A percentile compares a stretch with the other conserved stretches of the same genome.
Conservation (phyloP, 805 yeast species). For the Kazachstania bromeliacearum region DNA sequence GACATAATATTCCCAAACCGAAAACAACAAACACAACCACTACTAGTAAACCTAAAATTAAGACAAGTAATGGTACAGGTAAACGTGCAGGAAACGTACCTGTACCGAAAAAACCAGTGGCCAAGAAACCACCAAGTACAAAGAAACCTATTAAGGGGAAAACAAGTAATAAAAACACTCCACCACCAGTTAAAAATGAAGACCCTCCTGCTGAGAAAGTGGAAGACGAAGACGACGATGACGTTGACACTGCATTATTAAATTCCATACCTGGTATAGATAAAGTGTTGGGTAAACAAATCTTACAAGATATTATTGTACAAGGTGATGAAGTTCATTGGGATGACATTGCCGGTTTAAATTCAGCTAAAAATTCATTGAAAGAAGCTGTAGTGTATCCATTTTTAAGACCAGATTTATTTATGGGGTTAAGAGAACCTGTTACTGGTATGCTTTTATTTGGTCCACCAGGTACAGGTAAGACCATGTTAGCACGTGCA, state of each 20-base stretch:
- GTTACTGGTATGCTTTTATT: slow-evolving; percentile 91
- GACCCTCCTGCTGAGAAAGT: slow-evolving; percentile 1
- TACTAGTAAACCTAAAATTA: neutral
- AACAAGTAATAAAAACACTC: neutral
- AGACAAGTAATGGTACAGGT: neutral
- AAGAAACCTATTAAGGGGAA: neutral
- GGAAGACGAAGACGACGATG: slow-evolving; percentile 2
- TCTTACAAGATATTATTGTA: slow-evolving; percentile 77
- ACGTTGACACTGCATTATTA: slow-evolving; percentile 22
- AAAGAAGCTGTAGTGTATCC: slow-evolving; percentile 97
- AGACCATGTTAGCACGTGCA: slow-evolving; percentile 93
- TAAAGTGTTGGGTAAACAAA: slow-evolving; percentile 67
- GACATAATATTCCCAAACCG: neutral
- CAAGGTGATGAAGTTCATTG: slow-evolving; percentile 87
- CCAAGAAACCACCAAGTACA: neutral
- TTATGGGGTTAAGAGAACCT: slow-evolving; percentile 85
- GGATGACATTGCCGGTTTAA: slow-evolving; percentile 93
- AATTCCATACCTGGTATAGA: slow-evolving; percentile 57
- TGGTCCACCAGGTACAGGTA: slow-evolving; percentile 99
- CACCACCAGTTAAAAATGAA: neutral
- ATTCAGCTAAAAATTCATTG: slow-evolving; percentile 75
- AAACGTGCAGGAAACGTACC: neutral
- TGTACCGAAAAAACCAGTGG: neutral
- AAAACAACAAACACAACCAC: too few species aligned
- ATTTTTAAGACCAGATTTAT: slow-evolving; percentile 84